Base-by-base conservation (phyloP, 2,329 filamentous ascomycete genomes). In the Tolypocladium tropicale region DNA sequence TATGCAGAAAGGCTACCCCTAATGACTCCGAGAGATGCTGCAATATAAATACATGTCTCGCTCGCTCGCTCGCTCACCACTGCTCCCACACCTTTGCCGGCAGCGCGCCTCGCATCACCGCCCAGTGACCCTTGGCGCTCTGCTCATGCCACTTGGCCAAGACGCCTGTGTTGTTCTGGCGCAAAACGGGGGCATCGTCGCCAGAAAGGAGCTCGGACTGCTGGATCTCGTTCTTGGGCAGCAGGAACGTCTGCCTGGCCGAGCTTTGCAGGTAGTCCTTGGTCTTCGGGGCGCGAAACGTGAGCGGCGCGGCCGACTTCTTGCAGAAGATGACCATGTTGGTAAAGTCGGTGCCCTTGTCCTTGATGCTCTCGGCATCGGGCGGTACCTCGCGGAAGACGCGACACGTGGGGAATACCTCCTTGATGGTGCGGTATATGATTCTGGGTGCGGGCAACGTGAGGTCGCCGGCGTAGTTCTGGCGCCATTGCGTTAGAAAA, bases 311-410 rank as follows among this genome's bases (percentile, higher is more conserved):
- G 28, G 59, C 57, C 12, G 74, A 76, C 72, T 91, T 93, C 57
- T 82, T 85, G 77, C 94, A 99, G 75, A 96, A 96, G 58, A 97
- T 84, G 51, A 97, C 89, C 81, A 97, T 90, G 75, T 99, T 99
- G 68, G 91, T 90, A 70, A 97, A 96, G 67, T 96, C 89, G 32
- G 74, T 72, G 2, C 75, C 76, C 21, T 76, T 70, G 46, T 74
- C 67, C 37, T 76, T 75, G 25, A 82, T 70, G 9, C 74, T 72
- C 28, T 75, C 72, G 1, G 72, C 71, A 5, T 81, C 74, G 3
- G 76, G 72, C 4, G 83, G 78, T 30, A 81, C 78, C 72, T 99
- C 94, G 59, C 94, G 86, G 80, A 91, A 99, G 64, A 95, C 83
- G 58, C 91, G 89, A 73, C 94, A 99, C 4, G 84, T 83, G n/a